These are phyloP conservation scores for Halteria grandinella DNA, from an alignment of 73 alveolate species.

Conservation along the genomic window DNA sequence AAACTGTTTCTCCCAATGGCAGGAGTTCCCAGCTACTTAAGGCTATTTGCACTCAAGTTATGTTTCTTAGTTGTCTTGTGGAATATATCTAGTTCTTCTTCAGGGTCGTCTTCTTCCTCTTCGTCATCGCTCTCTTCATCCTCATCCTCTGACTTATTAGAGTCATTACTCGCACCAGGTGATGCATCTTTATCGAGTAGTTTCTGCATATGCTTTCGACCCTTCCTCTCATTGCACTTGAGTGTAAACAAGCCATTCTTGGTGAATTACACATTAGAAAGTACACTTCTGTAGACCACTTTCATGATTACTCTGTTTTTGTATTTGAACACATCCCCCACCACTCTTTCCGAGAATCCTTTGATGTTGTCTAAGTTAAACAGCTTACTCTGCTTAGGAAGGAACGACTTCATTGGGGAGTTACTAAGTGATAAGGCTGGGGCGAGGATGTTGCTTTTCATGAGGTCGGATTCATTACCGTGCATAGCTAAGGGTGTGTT, in stretches of 20 bases:
- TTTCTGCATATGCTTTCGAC: neutral
- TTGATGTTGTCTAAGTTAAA: constrained; percentile 4
- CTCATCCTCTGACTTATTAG: too few species aligned
- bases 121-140: too few species aligned
- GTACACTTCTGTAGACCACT: neutral
- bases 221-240: constrained; percentile 7
- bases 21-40: too few species aligned
- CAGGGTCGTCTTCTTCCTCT: constrained; percentile 38
- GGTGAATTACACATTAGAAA: neutral
- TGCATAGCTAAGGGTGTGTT: neutral
- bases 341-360: neutral
- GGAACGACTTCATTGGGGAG: neutral
- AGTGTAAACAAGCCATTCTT: constrained; percentile 6
- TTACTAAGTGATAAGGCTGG: neutral
- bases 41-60: too few species aligned
- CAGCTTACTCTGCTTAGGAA: constrained; percentile 8
- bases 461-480: neutral
- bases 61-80: too few species aligned
- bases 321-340: constrained; percentile 25
- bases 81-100: constrained; percentile 13
- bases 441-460: neutral
- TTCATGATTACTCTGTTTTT: constrained; percentile 18
- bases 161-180: too few species aligned
- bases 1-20: too few species aligned
- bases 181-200: constrained; percentile 25